A percentile compares a stretch with the other conserved stretches of the same genome.
Conservation (phyloP, 116 monocot species). For the Posidonia oceanica region DNA sequence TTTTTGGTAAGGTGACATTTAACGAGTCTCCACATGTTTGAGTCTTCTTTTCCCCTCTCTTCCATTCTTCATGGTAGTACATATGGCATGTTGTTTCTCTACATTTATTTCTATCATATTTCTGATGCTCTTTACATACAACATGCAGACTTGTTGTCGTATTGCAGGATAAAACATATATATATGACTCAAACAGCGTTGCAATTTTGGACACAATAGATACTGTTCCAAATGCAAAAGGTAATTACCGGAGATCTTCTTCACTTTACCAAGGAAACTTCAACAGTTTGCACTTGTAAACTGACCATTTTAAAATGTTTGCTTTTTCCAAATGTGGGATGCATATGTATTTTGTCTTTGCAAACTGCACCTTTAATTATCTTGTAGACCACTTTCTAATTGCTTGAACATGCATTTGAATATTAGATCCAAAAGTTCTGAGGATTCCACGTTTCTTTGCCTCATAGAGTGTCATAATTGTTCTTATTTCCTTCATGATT, state of each 20-base stretch:
- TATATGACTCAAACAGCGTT: slow-evolving; percentile 73
- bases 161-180: slow-evolving; percentile 77
- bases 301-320: background rate
- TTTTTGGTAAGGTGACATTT: no score
- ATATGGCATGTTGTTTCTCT: no score
- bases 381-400: no score
- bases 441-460: background rate
- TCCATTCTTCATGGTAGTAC: no score
- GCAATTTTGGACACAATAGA: slow-evolving; percentile 71
- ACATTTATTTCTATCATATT: background rate
- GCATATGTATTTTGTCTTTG: background rate
- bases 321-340: background rate
- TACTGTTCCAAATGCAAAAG: slow-evolving; percentile 77
- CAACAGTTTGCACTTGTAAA: no score
- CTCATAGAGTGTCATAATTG: no score
- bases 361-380: background rate
- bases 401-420: no score
- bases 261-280: background rate
- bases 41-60: no score
- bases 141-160: slow-evolving; percentile 71
- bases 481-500: background rate
- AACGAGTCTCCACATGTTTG: no score
- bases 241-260: slow-evolving; percentile 10
- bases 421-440: background rate
- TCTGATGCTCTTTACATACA: slow-evolving; percentile 11